phyloP scores from a whole-genome alignment of 164 flowering plant genomes.

The Macadamia tetraphylla region DNA sequence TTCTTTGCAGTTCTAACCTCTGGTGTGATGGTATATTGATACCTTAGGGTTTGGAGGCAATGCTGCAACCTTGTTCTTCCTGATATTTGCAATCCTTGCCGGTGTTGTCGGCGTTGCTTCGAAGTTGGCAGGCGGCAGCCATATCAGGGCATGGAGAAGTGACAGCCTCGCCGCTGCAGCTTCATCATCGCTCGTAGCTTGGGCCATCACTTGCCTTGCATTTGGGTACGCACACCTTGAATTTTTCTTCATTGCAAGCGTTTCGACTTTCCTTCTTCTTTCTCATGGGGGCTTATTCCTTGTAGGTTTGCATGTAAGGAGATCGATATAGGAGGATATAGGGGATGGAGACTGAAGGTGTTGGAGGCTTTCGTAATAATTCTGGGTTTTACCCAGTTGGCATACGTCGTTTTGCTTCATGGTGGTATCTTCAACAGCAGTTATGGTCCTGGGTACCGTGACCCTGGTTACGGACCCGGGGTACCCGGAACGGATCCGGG shows the following conservation, averaged over 20 bases:
- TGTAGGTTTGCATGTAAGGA: slow-evolving; percentile 83
- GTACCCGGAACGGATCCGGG: slow-evolving; percentile 21
- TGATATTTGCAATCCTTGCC: slow-evolving; percentile 59
- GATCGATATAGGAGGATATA: slow-evolving; percentile 62
- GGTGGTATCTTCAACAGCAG: slow-evolving; percentile 68
- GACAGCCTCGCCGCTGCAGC: slow-evolving; percentile 83
- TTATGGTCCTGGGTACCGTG: slow-evolving; percentile 75
- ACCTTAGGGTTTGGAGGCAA: slow-evolving; percentile 49
- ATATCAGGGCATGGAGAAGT: slow-evolving; percentile 73
- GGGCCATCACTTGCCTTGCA: slow-evolving; percentile 84
- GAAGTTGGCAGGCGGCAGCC: slow-evolving; percentile 65
- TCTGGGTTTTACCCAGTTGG: slow-evolving; percentile 53
- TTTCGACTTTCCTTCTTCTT: too few species aligned
- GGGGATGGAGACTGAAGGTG: slow-evolving; percentile 85
- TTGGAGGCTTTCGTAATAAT: slow-evolving; percentile 71
- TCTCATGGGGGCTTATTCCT: too few species aligned
- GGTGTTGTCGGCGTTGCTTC: slow-evolving; percentile 63
- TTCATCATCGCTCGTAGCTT: slow-evolving; percentile 56
- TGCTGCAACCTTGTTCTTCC: slow-evolving; percentile 55
- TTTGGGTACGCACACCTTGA: slow-evolving; percentile 47
- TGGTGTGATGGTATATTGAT: background rate
- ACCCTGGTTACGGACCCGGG: slow-evolving; percentile 42
- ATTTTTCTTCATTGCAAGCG: too few species aligned
- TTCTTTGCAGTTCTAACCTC: too few species aligned
- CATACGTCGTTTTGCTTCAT: slow-evolving; percentile 58